Conservation (phyloP, 441 rosid species). For the Caryocar brasiliense region DNA sequence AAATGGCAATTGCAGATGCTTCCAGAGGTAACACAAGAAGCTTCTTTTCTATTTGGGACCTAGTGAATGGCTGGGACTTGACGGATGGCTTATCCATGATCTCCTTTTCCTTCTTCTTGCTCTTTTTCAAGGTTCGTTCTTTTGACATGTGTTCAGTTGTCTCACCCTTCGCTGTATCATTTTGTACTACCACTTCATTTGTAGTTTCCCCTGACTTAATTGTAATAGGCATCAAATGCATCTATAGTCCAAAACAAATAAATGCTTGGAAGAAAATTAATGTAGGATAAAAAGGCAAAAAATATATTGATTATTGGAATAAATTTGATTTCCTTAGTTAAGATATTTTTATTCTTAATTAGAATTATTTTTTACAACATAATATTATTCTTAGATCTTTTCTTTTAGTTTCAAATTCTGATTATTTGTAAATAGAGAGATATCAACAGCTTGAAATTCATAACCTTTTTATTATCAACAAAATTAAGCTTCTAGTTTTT, state of each 20-base stretch:
- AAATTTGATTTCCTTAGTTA: too few relatives aligned
- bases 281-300: too few relatives aligned
- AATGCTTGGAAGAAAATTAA: constrained; percentile 12
- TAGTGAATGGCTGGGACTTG: constrained; percentile 35
- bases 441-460: too few relatives aligned
- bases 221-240: constrained; percentile 18
- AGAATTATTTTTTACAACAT: too few relatives aligned
- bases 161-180: constrained; percentile 39
- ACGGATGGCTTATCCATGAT: constrained; percentile 27
- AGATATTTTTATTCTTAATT: too few relatives aligned
- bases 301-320: too few relatives aligned
- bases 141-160: constrained; percentile 43
- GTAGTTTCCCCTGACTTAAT: constrained; percentile 60
- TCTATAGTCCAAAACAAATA: constrained; percentile 9
- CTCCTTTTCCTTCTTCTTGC: constrained; percentile 81
- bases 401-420: too few relatives aligned
- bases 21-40: constrained; percentile 82
- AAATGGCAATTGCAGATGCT: constrained; percentile 63
- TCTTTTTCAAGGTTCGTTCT: constrained; percentile 65
- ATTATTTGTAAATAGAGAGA: too few relatives aligned
- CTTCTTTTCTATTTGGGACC: constrained; percentile 46
- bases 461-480: too few relatives aligned
- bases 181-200: constrained; percentile 28
- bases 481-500: too few relatives aligned
- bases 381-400: too few relatives aligned